phyloP scores from a whole-genome alignment of 129 eudicot genomes.

The Flaveria trinervia region DNA sequence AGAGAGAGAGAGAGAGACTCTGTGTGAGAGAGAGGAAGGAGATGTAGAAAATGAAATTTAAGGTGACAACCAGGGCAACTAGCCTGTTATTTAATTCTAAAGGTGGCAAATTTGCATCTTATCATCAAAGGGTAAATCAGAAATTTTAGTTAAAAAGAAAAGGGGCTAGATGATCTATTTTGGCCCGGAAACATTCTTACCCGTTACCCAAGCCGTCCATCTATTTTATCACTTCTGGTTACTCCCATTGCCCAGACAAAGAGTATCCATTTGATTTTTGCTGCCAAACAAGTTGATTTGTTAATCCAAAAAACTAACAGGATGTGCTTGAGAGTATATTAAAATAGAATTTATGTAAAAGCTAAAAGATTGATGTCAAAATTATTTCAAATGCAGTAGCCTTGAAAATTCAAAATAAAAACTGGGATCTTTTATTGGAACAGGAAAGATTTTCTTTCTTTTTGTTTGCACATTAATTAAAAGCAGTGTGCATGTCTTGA shows the following conservation, averaged over 20 bases:
- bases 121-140: not conserved
- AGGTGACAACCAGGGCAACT: constrained; percentile 10
- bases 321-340: not conserved
- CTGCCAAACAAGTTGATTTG: not conserved
- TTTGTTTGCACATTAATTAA: constrained; percentile 20
- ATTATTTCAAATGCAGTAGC: constrained; percentile 29
- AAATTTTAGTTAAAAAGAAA: not conserved
- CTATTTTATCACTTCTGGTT: not conserved
- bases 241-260: not conserved
- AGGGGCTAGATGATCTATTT: not conserved
- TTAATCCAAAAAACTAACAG: not conserved
- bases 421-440: constrained; percentile 17
- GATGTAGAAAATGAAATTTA: constrained; percentile 19
- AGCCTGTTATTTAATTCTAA: not conserved
- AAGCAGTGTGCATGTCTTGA: constrained; percentile 10
- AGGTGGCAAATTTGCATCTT: not conserved
- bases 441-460: constrained; percentile 26
- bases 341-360: not conserved
- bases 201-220: not conserved
- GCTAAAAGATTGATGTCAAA: constrained; percentile 21
- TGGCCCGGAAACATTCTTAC: not conserved
- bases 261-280: not conserved
- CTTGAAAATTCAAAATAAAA: constrained; percentile 32
- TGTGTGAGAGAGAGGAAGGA: constrained; percentile 1
- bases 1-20: constrained; percentile 4